Base-by-base conservation (phyloP, 2,329 filamentous ascomycete species). In the Alternaria sp. region DNA sequence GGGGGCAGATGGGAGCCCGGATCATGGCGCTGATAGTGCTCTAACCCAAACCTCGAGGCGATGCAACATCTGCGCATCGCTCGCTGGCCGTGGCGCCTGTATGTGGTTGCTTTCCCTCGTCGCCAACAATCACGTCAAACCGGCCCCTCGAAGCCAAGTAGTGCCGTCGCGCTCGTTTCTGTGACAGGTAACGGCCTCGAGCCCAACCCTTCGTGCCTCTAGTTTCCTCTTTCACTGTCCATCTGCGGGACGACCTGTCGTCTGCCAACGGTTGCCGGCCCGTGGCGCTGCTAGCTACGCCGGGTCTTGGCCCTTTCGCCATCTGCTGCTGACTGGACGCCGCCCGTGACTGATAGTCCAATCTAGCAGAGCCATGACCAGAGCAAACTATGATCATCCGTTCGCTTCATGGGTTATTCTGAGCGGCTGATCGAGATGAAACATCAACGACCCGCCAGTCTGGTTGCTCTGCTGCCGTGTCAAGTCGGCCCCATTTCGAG, bases 361-460 rank as follows among this genome's bases (percentile, higher is more conserved):
- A 72, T 71, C 54, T 63, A 65, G 51, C 55, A 56, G 55, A 42
- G 61, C 58, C 59, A 63, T 67, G 62, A 64, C 65, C 64, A 67
- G 61, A 69, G 67, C 69, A 67, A 71, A 72, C 74, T 72, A 64
- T 73, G 71, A 70, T 75, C 72, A 75, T 73, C 74, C 69, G 75
- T 75, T 74, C 74, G 68, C 70, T 73, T 72, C 71, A 73, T 71
- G 70, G 69, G 66, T 74, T 74, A 73, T 75, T 76, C 69, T 75
- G 66, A 70, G 67, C 69, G 69, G 68, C 69, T 72, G 70, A 69
- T 70, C 64, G 69, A 76, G 73, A 78, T 79, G 75, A 78, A 78
- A 78, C 77, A 76, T 77, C 62, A 52, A 66, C 58, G 67, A 71
- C 71, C 76, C 75, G 67, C 61, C 62, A 64, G 52, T 64, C 54